phyloP scores from a whole-genome alignment of 768 basidiomycete genomes.

The Auricularia cornea region DNA sequence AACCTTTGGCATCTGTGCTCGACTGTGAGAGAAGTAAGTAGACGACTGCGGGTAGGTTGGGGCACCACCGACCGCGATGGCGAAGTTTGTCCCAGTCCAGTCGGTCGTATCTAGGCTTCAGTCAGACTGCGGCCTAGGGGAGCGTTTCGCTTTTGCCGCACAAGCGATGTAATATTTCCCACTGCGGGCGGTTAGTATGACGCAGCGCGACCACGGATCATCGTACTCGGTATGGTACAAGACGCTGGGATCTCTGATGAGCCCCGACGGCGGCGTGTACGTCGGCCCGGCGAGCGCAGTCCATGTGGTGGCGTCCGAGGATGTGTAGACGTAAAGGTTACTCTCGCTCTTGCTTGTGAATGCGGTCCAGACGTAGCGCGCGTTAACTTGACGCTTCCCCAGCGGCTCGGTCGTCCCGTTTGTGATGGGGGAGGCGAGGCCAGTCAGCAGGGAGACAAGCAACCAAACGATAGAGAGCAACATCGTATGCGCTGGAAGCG shows the following conservation, averaged over 20 bases:
- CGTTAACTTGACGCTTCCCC: neutral
- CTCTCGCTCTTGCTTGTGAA: neutral
- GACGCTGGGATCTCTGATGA: neutral
- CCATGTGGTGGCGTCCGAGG: neutral
- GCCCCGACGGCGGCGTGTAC: neutral
- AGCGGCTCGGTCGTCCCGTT: neutral
- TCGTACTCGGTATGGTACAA: neutral
- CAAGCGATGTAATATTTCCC: neutral
- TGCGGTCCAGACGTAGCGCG: neutral
- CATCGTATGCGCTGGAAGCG: neutral
- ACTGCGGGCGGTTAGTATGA: neutral
- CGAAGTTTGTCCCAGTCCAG: neutral
- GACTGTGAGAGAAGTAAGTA: neutral
- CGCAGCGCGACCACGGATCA: neutral
- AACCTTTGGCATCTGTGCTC: neutral
- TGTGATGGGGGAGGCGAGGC: neutral
- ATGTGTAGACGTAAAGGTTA: neutral
- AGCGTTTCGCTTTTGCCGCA: neutral
- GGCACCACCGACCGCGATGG: neutral
- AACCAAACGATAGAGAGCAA: neutral
- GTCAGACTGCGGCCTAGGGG: neutral
- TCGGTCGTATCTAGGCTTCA: neutral
- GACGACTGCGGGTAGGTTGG: too few relatives aligned
- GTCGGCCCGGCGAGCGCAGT: neutral
- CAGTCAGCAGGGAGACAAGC: neutral